Conservation (phyloP, 108 stramenopile genomes). For the Cyclotella choctawhatcheeana region DNA sequence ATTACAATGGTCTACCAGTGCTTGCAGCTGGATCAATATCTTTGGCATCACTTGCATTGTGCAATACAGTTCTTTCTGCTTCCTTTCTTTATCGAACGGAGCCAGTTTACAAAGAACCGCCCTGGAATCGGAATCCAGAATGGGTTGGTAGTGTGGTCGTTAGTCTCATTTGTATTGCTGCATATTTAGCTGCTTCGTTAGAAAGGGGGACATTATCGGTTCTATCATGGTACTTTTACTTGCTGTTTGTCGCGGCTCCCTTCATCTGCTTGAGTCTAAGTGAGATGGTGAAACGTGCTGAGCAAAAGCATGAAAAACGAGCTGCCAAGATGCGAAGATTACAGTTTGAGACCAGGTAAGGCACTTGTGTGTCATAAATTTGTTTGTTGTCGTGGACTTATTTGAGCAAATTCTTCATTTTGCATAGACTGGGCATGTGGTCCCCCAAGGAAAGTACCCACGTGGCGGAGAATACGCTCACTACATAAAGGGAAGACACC, state of each 20-base stretch:
- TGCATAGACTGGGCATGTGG: constrained; percentile 49
- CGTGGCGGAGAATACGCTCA: constrained; percentile 1
- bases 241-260: constrained; percentile 58
- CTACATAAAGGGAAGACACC: neutral
- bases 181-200: constrained; percentile 52
- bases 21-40: constrained; percentile 57
- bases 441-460: constrained; percentile 39
- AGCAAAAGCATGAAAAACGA: constrained; percentile 59
- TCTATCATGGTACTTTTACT: constrained; percentile 77
- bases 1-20: constrained; percentile 65
- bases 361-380: neutral
- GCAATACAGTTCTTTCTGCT: constrained; percentile 62
- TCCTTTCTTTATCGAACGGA: constrained; percentile 70
- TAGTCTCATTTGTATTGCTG: constrained; percentile 36
- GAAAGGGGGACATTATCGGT: constrained; percentile 45
- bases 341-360: constrained; percentile 84
- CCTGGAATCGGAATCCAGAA: constrained; percentile 69
- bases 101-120: constrained; percentile 56
- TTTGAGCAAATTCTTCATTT: neutral
- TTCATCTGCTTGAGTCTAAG: constrained; percentile 59
- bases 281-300: constrained; percentile 68
- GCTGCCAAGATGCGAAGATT: constrained; percentile 84
- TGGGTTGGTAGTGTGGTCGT: constrained; percentile 53
- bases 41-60: constrained; percentile 66
- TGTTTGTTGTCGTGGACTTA: neutral